Percentiles rank a stretch among this genome's conserved stretches.
phyloP scores from a whole-genome alignment of 2,329 filamentous ascomycete genomes.

The Onygena corvina region DNA sequence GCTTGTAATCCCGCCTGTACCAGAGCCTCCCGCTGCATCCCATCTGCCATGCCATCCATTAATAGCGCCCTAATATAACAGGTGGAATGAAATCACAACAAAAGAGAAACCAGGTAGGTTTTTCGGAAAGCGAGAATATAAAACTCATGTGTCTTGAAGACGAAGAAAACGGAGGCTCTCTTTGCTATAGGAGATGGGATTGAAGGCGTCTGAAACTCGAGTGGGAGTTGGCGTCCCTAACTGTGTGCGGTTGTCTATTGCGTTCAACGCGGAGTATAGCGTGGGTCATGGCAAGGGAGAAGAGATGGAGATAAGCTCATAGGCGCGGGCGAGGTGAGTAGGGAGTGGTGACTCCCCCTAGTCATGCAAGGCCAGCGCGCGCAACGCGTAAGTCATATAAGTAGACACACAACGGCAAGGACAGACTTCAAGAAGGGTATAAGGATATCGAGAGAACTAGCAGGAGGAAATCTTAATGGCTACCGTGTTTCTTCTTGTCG shows the following conservation, averaged over 20 bases:
- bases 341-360: background rate
- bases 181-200: background rate
- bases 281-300: background rate
- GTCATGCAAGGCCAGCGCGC: conserved; percentile 1
- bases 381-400: conserved; percentile 4
- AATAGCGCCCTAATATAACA: conserved; percentile 28
- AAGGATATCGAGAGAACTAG: too few relatives aligned
- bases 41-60: conserved; percentile 30
- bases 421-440: background rate
- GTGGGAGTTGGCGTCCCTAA: background rate
- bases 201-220: background rate
- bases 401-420: conserved; percentile 3
- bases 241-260: background rate
- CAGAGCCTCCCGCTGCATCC: conserved; percentile 16
- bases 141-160: too few relatives aligned
- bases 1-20: background rate
- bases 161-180: too few relatives aligned
- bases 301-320: background rate
- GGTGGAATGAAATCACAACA: conserved; percentile 1
- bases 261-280: background rate
- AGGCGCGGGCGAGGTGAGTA: background rate
- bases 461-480: too few relatives aligned
- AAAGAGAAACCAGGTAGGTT: background rate
- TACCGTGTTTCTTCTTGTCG: conserved; percentile 70
- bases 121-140: background rate